These are phyloP conservation scores for Panicum hallii DNA, from an alignment of 202 grass and related monocot genomes.

Conservation along the genomic window DNA sequence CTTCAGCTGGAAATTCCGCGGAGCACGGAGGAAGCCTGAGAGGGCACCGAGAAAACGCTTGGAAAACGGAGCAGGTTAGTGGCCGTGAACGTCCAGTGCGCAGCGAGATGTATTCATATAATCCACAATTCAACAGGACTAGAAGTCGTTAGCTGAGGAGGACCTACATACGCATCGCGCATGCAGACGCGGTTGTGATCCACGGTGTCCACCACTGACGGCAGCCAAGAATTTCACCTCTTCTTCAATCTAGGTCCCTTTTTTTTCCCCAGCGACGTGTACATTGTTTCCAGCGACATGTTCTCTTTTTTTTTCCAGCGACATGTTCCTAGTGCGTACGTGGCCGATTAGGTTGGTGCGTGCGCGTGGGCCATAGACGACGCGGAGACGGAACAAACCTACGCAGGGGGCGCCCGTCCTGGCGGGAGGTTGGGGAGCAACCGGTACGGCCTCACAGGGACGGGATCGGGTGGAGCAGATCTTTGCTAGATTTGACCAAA, in stretches of 20 bases:
- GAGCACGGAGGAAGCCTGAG: background rate
- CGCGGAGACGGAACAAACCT: background rate
- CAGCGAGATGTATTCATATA: background rate
- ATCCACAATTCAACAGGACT: background rate
- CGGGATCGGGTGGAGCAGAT: slow-evolving; percentile 6
- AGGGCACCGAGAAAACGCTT: background rate
- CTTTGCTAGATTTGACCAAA: slow-evolving; percentile 47
- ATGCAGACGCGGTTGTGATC: too few species aligned
- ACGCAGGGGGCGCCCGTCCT: background rate
- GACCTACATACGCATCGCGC: too few species aligned
- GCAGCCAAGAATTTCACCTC: too few species aligned
- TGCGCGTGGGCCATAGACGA: background rate
- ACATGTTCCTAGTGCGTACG: background rate
- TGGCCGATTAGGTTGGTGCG: too few species aligned
- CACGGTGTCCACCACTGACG: background rate
- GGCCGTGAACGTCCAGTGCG: background rate
- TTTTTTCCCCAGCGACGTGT: too few species aligned
- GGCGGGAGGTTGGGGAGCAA: slow-evolving; percentile 40
- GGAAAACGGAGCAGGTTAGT: background rate
- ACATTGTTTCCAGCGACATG: too few species aligned
- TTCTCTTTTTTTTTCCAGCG: too few species aligned
- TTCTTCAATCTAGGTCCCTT: too few species aligned
- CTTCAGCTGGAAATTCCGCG: slow-evolving; percentile 14
- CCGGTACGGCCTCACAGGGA: background rate
- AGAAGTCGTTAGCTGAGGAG: background rate